Evolutionary conservation across 306 rosid genomes (phyloP).

Genomic region (Malus orientalis): DNA sequence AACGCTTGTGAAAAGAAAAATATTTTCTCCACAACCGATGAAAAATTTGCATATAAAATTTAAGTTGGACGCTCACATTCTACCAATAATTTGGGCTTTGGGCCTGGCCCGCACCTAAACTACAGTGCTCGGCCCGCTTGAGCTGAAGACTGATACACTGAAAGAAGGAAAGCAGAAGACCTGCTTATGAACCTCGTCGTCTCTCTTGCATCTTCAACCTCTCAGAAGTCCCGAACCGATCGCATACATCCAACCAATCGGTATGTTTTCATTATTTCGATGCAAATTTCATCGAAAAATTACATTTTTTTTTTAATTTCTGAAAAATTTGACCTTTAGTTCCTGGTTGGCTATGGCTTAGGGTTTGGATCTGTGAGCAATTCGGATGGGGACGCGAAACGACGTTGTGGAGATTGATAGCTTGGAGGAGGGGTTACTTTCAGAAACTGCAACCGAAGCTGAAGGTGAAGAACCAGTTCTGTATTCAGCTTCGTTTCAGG

Average conservation of each 20-base stretch:
- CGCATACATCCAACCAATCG: not conserved
- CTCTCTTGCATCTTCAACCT: not conserved
- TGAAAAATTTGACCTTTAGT: not conserved
- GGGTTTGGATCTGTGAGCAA: not conserved
- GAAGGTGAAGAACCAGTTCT: slow-evolving; percentile 39
- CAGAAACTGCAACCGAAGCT: slow-evolving; percentile 18
- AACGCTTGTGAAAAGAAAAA: too few species aligned
- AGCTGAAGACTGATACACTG: not conserved
- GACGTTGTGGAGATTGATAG: slow-evolving; percentile 57
- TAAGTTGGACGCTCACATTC: too few species aligned
- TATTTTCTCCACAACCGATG: too few species aligned
- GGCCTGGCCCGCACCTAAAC: not conserved
- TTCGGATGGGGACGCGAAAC: slow-evolving; percentile 35
- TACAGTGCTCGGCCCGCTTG: not conserved
- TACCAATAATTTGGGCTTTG: not conserved
- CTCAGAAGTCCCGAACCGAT: not conserved
- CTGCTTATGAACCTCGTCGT: not conserved
- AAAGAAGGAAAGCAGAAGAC: not conserved
- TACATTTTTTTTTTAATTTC: not conserved
- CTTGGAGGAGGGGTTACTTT: slow-evolving; percentile 50
- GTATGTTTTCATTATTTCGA: not conserved
- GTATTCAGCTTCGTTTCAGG: slow-evolving; percentile 67
- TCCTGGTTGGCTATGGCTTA: not conserved
- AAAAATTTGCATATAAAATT: too few species aligned
- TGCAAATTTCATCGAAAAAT: not conserved